Percentiles rank a stretch among this genome's conserved stretches.
These are phyloP conservation scores for Flaveria linearis DNA, from an alignment of 129 eudicot species.

Conservation along the genomic window DNA sequence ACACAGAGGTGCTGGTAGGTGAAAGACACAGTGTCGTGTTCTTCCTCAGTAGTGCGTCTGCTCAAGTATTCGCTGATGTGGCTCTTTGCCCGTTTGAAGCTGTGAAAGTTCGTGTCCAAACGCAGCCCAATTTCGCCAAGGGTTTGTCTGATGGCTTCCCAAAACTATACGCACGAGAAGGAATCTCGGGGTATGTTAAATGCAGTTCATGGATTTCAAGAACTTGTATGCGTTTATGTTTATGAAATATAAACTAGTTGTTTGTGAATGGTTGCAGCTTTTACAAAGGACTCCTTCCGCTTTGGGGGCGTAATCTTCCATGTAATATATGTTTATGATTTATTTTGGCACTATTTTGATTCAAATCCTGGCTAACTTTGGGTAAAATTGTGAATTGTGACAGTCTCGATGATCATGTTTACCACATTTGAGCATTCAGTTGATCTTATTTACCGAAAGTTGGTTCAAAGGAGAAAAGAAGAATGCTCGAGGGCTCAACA, in stretches of 20 bases:
- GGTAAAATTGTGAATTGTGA: constrained; percentile 9
- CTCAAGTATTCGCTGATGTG: constrained; percentile 86
- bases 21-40: constrained; percentile 57
- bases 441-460: constrained; percentile 56
- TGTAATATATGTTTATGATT: constrained; percentile 41
- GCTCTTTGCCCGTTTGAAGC: constrained; percentile 97
- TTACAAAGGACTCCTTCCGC: constrained; percentile 88
- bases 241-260: background rate
- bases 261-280: constrained; percentile 48
- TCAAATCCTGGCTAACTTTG: background rate
- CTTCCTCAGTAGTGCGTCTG: constrained; percentile 86
- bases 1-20: constrained; percentile 55
- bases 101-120: constrained; percentile 81
- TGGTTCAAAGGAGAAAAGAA: constrained; percentile 63
- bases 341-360: constrained; percentile 1
- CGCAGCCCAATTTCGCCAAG: constrained; percentile 72
- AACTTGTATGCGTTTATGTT: background rate
- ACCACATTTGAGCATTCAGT: constrained; percentile 94
- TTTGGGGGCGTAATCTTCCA: constrained; percentile 99
- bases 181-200: constrained; percentile 59
- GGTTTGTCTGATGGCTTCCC: constrained; percentile 93
- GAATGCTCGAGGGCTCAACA: constrained; percentile 80
- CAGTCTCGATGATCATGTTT: constrained; percentile 94
- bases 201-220: background rate
- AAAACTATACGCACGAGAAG: constrained; percentile 73